These are phyloP conservation scores for Leccinellum rugosiceps DNA, from an alignment of 768 basidiomycete genomes.

Conservation along the genomic window DNA sequence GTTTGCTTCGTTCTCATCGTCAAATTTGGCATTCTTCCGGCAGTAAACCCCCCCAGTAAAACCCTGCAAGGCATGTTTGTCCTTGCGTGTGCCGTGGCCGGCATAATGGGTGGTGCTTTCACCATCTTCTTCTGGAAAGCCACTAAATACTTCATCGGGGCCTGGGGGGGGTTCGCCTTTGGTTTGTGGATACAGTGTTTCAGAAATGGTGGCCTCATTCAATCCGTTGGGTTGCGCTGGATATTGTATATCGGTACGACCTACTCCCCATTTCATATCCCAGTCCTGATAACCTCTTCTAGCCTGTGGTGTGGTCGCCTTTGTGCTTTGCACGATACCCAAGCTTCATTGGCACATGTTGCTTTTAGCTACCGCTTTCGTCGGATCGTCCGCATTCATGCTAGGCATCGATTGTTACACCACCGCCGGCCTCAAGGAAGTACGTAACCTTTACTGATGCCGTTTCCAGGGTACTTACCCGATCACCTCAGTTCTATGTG, in stretches of 20 bases:
- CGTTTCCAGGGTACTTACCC: slow-evolving; percentile 9
- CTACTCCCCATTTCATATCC: slow-evolving; percentile 17
- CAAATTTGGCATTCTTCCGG: slow-evolving; percentile 82
- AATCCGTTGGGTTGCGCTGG: slow-evolving; percentile 78
- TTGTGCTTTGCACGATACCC: slow-evolving; percentile 80
- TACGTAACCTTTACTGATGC: slow-evolving; percentile 28
- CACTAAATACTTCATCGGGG: slow-evolving; percentile 71
- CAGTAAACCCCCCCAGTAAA: slow-evolving; percentile 73
- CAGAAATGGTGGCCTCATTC: slow-evolving; percentile 76
- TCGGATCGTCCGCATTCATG: slow-evolving; percentile 88
- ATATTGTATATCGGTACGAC: slow-evolving; percentile 77
- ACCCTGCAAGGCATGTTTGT: slow-evolving; percentile 90
- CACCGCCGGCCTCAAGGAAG: slow-evolving; percentile 91
- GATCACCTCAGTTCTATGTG: slow-evolving; percentile 72
- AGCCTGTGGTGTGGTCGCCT: slow-evolving; percentile 75
- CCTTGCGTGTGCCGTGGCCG: slow-evolving; percentile 74
- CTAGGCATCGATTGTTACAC: slow-evolving; percentile 94
- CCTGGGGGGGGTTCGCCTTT: slow-evolving; percentile 71
- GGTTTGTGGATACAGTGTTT: slow-evolving; percentile 88
- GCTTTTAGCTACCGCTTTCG: slow-evolving; percentile 82
- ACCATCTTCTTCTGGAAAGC: slow-evolving; percentile 93
- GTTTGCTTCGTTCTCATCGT: slow-evolving; percentile 85
- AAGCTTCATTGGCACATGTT: slow-evolving; percentile 85
- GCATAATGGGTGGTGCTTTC: slow-evolving; percentile 78
- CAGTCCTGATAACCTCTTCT: slow-evolving; percentile 14